These are phyloP conservation scores for Termitomyces sp. DNA, from an alignment of 768 basidiomycete species.

Conservation along the genomic window DNA sequence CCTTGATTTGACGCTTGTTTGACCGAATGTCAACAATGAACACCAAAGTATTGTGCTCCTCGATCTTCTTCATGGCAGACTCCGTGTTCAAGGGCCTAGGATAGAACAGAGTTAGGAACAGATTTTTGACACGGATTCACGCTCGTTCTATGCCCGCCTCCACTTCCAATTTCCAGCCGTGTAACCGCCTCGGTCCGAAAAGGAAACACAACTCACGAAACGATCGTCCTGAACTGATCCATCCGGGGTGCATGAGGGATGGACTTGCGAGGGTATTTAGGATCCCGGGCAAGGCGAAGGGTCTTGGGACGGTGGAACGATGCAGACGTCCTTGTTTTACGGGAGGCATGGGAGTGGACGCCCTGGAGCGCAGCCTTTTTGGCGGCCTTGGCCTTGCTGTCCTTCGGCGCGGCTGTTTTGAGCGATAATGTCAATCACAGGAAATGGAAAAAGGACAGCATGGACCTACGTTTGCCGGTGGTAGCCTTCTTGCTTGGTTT, in stretches of 20 bases:
- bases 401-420: constrained; percentile 32
- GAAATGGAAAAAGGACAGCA: background rate
- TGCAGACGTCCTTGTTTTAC: constrained; percentile 81
- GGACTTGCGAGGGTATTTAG: constrained; percentile 94
- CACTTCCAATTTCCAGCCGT: background rate
- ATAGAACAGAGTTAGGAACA: background rate
- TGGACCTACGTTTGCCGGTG: constrained; percentile 36
- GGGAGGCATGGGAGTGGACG: constrained; percentile 62
- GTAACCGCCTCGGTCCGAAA: background rate
- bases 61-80: constrained; percentile 99
- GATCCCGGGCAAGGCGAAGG: constrained; percentile 72
- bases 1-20: constrained; percentile 99
- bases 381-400: constrained; percentile 82
- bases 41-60: constrained; percentile 98
- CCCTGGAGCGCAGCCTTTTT: constrained; percentile 97
- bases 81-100: constrained; percentile 86
- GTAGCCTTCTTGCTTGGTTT: constrained; percentile 63
- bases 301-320: constrained; percentile 98
- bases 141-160: background rate
- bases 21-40: constrained; percentile 94
- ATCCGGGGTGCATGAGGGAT: constrained; percentile 89
- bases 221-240: constrained; percentile 95
- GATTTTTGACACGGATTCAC: background rate
- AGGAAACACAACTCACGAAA: constrained; percentile 57
- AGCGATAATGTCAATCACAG: background rate